Base-by-base conservation (phyloP, 805 yeast species). In the Lachancea dasiensis region DNA sequence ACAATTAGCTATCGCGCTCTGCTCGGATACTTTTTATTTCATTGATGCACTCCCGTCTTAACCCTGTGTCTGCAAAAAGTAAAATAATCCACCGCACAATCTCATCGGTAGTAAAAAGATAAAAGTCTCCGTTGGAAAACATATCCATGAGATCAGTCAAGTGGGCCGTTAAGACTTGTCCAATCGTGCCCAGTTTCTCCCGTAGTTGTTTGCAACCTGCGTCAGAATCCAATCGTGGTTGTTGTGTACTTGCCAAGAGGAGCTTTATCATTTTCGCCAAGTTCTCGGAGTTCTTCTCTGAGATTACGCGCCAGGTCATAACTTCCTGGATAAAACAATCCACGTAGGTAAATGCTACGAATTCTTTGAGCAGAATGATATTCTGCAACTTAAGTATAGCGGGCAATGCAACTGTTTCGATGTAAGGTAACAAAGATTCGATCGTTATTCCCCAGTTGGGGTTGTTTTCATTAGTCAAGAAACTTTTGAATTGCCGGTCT, bases 11-110 rank as follows among this genome's bases (percentile, higher is more conserved):
- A 11, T 19, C 14, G 13, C 18, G 31, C 11, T 45, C 60, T 0
- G 70, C 74, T 11, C 84, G 72, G 5, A 77, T 73, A 42, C 67
- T 75, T 17, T 60, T 54, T 26, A 67, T 61, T 31, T 66, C 71
- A 14, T 50, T 49, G 36, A 65, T 63, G 25, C 61, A 58, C 22
- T 48, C 50, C 17, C 54, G 50, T 41, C 68, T 61, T 16, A 61
- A 36, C 11, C 56, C 53, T 9, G 69, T 65, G 31, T 65, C 67
- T n/a, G 68, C 68, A 46, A 65, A 65, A n/a, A 67, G 41, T 37
- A 62, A 45, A 26, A 51, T 51, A n/a, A 67, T 46, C 61, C 68
- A 54, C 23, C 52, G 49, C 10, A 65, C 49, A 5, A 67, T 41
- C 40, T 67, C 70, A 1, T 54, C 52, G 0, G 71, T 67, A 2